These are phyloP conservation scores for Microbotryum silenes-acaulis DNA, from an alignment of 1,284 basidiomycete genomes.

Conservation along the genomic window DNA sequence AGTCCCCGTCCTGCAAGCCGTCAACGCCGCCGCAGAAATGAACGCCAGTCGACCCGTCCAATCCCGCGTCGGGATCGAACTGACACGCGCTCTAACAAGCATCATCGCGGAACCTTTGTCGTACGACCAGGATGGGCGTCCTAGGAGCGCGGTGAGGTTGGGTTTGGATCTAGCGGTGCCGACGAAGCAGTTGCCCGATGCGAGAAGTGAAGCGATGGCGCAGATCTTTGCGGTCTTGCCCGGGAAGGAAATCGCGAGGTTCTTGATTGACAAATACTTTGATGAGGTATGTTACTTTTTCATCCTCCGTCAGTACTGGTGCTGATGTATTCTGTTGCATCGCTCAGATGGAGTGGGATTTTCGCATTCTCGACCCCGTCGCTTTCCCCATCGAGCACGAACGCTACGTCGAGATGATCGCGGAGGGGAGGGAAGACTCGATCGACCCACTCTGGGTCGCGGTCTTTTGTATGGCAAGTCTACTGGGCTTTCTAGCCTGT, in stretches of 20 bases:
- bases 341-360: slow-evolving; percentile 30
- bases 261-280: slow-evolving; percentile 22
- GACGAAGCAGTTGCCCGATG: slow-evolving; percentile 18
- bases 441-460: slow-evolving; percentile 34
- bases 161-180: slow-evolving; percentile 28
- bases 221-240: slow-evolving; percentile 33
- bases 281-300: background rate
- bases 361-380: slow-evolving; percentile 22
- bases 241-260: slow-evolving; percentile 18
- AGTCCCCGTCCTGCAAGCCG: slow-evolving; percentile 22
- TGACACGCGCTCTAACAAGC: slow-evolving; percentile 24
- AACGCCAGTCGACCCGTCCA: slow-evolving; percentile 8
- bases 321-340: background rate
- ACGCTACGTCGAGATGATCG: slow-evolving; percentile 27
- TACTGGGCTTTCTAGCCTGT: background rate
- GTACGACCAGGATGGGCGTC: slow-evolving; percentile 28
- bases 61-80: slow-evolving; percentile 18
- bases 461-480: slow-evolving; percentile 27
- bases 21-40: slow-evolving; percentile 14
- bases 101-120: slow-evolving; percentile 26
- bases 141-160: slow-evolving; percentile 25
- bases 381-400: slow-evolving; percentile 26
- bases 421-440: slow-evolving; percentile 17
- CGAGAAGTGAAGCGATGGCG: slow-evolving; percentile 17
- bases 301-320: background rate